These are phyloP conservation scores for Alternaria sp. DNA, from an alignment of 2,329 filamentous ascomycete genomes.

Conservation along the genomic window DNA sequence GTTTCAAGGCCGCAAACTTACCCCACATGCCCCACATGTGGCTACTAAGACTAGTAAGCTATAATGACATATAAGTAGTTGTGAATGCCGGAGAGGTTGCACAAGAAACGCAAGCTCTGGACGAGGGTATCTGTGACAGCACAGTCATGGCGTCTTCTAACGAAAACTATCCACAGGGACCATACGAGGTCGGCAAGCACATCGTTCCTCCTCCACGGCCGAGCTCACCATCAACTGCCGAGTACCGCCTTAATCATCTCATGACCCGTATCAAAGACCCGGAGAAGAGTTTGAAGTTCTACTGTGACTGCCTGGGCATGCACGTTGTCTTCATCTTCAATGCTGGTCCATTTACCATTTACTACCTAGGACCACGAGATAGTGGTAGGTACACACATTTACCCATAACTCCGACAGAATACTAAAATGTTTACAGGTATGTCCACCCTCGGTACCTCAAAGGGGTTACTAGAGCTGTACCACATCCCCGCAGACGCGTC, in stretches of 20 bases:
- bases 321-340: slow-evolving; percentile 46
- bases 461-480: slow-evolving; percentile 42
- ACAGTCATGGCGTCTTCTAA: slow-evolving; percentile 15
- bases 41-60: background rate
- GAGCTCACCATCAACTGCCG: slow-evolving; percentile 30
- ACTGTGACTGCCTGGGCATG: slow-evolving; percentile 44
- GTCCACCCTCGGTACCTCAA: slow-evolving; percentile 24
- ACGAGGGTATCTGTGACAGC: background rate
- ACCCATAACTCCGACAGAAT: background rate
- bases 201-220: slow-evolving; percentile 35
- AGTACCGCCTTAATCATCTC: slow-evolving; percentile 40
- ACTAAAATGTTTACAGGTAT: slow-evolving; percentile 16
- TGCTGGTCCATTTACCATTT: slow-evolving; percentile 43
- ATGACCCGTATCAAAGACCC: slow-evolving; percentile 45
- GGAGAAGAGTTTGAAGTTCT: slow-evolving; percentile 34
- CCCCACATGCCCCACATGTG: slow-evolving; percentile 20
- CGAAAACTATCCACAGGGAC: slow-evolving; percentile 27
- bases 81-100: background rate
- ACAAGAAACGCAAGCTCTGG: background rate
- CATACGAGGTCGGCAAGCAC: slow-evolving; percentile 29
- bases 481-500: slow-evolving; percentile 35
- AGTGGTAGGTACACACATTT: slow-evolving; percentile 10
- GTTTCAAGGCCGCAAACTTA: background rate
- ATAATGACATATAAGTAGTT: background rate
- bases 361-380: slow-evolving; percentile 42